These are phyloP conservation scores for Taxawa tesnikishii DNA, from an alignment of 2,329 filamentous ascomycete species.

Conservation along the genomic window DNA sequence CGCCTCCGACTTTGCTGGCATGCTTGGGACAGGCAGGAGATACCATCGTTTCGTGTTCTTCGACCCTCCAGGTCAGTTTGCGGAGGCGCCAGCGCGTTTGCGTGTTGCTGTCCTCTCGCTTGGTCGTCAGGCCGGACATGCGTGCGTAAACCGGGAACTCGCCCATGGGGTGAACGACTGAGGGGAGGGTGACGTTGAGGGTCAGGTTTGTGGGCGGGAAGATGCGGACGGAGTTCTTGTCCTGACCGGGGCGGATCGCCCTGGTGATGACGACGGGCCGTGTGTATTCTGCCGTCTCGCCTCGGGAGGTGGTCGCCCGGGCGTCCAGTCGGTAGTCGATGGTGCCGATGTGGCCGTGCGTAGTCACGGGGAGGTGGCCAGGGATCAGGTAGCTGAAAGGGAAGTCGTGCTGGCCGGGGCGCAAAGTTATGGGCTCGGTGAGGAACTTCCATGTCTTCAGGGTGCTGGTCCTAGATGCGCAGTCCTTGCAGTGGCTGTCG, in stretches of 20 bases:
- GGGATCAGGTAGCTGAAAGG: slow-evolving; percentile 82
- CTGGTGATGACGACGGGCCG: slow-evolving; percentile 64
- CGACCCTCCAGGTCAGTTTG: slow-evolving; percentile 85
- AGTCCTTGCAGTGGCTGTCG: slow-evolving; percentile 64
- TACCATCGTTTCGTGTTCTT: slow-evolving; percentile 71
- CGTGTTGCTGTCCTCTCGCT: slow-evolving; percentile 46
- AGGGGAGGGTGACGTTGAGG: slow-evolving; percentile 67
- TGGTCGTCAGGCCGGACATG: slow-evolving; percentile 71
- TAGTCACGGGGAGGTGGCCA: slow-evolving; percentile 74
- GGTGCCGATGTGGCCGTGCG: slow-evolving; percentile 57
- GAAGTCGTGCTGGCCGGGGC: slow-evolving; percentile 53
- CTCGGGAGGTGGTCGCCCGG: slow-evolving; percentile 47
- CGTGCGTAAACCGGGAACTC: slow-evolving; percentile 68
- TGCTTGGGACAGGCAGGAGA: slow-evolving; percentile 74
- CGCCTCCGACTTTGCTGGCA: slow-evolving; percentile 48
- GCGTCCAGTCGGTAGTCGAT: slow-evolving; percentile 72
- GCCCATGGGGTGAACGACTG: slow-evolving; percentile 76
- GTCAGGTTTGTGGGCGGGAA: slow-evolving; percentile 95
- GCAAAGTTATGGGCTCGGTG: slow-evolving; percentile 35
- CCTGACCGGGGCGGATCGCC: slow-evolving; percentile 63
- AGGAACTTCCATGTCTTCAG: slow-evolving; percentile 72
- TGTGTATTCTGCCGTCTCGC: slow-evolving; percentile 52
- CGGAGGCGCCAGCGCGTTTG: slow-evolving; percentile 81
- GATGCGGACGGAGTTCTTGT: slow-evolving; percentile 83
- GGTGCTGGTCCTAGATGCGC: slow-evolving; percentile 57